Evolutionary conservation across 352 stramenopile genomes (phyloP), one percentile per base, ranked within the genome.

Genomic region (Peronospora tabacina): DNA sequence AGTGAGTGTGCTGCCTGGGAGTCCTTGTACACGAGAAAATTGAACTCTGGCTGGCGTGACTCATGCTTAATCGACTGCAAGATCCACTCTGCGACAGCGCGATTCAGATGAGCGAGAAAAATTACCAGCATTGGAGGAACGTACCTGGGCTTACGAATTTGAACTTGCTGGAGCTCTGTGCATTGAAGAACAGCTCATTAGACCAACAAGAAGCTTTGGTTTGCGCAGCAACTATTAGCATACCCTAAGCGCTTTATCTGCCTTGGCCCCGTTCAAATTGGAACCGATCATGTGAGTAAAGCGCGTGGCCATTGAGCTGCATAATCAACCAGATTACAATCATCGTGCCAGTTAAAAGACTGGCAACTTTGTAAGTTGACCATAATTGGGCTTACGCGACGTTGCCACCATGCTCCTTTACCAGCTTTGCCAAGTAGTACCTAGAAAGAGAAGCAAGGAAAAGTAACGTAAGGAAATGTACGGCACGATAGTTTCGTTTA

Each of bases 381-480:
- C 19, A 11, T 40, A 53, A 49, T 32, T 44, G n/a, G 9, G 12
- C 48, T 24, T 62, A 92, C 81, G 61, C 77, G 33, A 88, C 70
- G 26, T 69, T 82, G 46, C 74, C 82, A 15, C 79, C 79, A 49
- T 93, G 69, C 7, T 89, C 71, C 49, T 87, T 52, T 10, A 88
- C 79, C 19, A 93, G 50, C 55, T 93, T 93, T 15, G 74, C 74
- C 37, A 90, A 61, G 46, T 84, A 86, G 56, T 90, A 93, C 26
- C 82, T 93, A 17, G 15, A 32, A 46, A 48, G 24, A 30, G 13
- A 47, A 39, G 2, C 26, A 44, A 48, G 6, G 5, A 15, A 19
- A 24, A 29, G 5, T 5, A 47, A 33, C 12, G 30, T 16, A 15
- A 15, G 12, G 10, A 36, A 16, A 36, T 13, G 0, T n/a, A 4